phyloP scores from a whole-genome alignment of 208 protist species.

The Angomonas ambiguus region DNA sequence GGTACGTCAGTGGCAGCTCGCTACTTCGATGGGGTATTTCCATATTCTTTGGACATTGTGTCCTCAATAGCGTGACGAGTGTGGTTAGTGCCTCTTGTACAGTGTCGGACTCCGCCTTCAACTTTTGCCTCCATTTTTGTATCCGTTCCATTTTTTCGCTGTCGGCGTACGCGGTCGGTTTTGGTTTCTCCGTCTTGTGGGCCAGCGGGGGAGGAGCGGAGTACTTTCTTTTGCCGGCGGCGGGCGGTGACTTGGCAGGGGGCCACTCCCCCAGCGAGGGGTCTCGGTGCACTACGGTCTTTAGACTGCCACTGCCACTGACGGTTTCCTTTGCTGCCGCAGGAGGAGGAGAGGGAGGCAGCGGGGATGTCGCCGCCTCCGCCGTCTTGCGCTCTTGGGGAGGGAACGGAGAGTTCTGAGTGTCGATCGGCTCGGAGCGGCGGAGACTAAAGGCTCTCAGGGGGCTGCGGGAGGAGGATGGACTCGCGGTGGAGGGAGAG shows the following conservation, averaged over 20 bases:
- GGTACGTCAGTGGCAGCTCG: constrained; percentile 34
- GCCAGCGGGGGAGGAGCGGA: neutral
- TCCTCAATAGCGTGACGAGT: constrained; percentile 51
- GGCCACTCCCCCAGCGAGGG: neutral
- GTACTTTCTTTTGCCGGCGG: neutral
- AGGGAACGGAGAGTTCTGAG: neutral
- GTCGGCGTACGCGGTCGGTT: constrained; percentile 24
- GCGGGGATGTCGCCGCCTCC: neutral
- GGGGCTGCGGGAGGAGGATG: neutral
- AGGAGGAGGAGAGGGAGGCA: neutral
- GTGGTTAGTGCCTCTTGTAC: constrained; percentile 61
- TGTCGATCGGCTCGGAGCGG: neutral
- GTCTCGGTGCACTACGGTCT: neutral
- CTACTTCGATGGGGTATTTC: constrained; percentile 23
- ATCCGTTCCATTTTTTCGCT: constrained; percentile 21
- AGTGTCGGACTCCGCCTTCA: constrained; percentile 39
- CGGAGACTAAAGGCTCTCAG: neutral
- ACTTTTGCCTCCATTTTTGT: constrained; percentile 37
- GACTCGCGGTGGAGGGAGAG: neutral
- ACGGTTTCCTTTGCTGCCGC: neutral
- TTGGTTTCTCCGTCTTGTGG: neutral
- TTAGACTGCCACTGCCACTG: neutral
- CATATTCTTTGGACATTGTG: constrained; percentile 29
- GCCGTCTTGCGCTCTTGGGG: neutral
- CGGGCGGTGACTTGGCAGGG: neutral